Evolutionary conservation across 1,139 yeast genomes (phyloP).

Genomic region (Diutina neorugosa): DNA sequence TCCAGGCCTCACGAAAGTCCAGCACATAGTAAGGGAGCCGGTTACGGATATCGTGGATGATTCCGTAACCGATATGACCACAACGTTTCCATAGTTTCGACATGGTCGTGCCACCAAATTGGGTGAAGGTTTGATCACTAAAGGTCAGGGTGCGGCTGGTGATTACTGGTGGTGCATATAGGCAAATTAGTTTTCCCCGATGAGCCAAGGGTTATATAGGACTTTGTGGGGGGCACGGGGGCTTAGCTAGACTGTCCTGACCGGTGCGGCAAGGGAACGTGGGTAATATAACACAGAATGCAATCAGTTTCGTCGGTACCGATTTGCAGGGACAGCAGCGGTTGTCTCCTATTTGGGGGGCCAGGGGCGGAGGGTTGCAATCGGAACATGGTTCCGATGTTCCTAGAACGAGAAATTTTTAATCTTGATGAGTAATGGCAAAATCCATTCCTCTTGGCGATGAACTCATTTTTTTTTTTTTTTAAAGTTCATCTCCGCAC

Average conservation of each 20-base stretch:
- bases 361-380: too few relatives aligned
- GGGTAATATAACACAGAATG: too few relatives aligned
- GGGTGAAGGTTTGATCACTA: neutral
- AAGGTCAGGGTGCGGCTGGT: neutral
- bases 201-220: neutral
- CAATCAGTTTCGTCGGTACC: too few relatives aligned
- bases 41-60: slow-evolving; percentile 39
- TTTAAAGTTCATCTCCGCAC: too few relatives aligned
- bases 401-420: too few relatives aligned
- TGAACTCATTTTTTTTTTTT: too few relatives aligned
- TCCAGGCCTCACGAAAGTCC: slow-evolving; percentile 75
- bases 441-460: too few relatives aligned
- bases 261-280: too few relatives aligned
- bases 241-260: neutral
- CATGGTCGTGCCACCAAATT: neutral
- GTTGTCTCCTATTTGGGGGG: too few relatives aligned
- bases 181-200: neutral
- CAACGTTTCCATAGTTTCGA: neutral
- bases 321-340: too few relatives aligned
- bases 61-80: slow-evolving; percentile 22
- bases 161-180: neutral
- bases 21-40: slow-evolving; percentile 58
- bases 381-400: too few relatives aligned
- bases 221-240: neutral
- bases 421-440: too few relatives aligned